phyloP scores from a whole-genome alignment of 495 filamentous ascomycete genomes.

The Lasiosphaeria hispida region DNA sequence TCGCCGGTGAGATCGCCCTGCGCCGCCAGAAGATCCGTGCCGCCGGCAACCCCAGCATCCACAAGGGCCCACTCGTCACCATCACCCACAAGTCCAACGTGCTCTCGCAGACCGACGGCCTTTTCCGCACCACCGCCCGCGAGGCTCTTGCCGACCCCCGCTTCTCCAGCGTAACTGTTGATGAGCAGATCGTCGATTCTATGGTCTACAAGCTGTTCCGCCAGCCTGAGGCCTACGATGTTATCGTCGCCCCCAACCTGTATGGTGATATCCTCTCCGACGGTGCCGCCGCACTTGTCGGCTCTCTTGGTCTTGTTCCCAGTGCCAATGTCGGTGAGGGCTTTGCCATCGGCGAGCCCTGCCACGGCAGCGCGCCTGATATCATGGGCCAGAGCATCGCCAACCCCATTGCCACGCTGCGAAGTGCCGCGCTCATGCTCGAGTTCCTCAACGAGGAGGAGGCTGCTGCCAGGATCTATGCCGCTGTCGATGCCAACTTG shows the following conservation, averaged over 20 bases:
- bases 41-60: slow-evolving; percentile 50
- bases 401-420: slow-evolving; percentile 92
- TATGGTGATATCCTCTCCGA: slow-evolving; percentile 76
- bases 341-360: slow-evolving; percentile 97
- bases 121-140: slow-evolving; percentile 82
- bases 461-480: slow-evolving; percentile 85
- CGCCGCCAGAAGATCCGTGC: slow-evolving; percentile 75
- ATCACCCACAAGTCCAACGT: slow-evolving; percentile 99
- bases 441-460: slow-evolving; percentile 86
- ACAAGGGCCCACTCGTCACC: slow-evolving; percentile 74
- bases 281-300: slow-evolving; percentile 91
- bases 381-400: slow-evolving; percentile 91
- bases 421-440: slow-evolving; percentile 90
- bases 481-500: slow-evolving; percentile 87
- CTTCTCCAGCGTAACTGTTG: slow-evolving; percentile 65
- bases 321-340: slow-evolving; percentile 91
- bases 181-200: slow-evolving; percentile 97
- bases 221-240: slow-evolving; percentile 89
- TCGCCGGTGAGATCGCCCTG: slow-evolving; percentile 92
- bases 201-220: slow-evolving; percentile 99
- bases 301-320: slow-evolving; percentile 91
- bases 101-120: slow-evolving; percentile 90
- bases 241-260: slow-evolving; percentile 96
- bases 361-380: slow-evolving; percentile 93
- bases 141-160: slow-evolving; percentile 62